Evolutionary conservation across 176 grass and related monocot genomes (phyloP).

Genomic region (Cenchrus americanus): DNA sequence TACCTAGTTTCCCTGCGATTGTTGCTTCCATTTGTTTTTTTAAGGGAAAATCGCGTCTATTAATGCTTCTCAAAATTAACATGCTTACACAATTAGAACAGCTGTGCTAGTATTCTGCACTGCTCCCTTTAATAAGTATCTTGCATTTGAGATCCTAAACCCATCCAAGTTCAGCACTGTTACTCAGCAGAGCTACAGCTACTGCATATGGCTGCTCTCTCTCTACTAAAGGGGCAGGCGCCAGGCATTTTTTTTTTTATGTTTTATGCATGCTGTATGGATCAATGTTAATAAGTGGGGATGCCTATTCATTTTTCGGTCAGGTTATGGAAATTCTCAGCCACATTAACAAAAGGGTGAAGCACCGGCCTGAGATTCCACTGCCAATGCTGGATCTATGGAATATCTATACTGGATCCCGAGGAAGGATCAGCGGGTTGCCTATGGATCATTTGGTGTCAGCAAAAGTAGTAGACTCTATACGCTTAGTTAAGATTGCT

Average conservation of each 20-base stretch:
- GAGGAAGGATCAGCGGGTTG: no score
- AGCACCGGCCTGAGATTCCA: constrained; percentile 70
- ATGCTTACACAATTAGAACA: not conserved
- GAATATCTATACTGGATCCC: constrained; percentile 81
- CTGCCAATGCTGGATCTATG: constrained; percentile 82
- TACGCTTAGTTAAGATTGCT: constrained; percentile 76
- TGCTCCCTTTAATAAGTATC: not conserved
- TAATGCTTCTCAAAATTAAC: not conserved
- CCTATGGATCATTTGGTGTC: constrained; percentile 64
- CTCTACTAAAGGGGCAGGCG: not conserved
- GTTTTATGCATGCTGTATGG: not conserved
- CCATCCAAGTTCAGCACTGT: not conserved
- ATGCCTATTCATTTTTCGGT: not conserved
- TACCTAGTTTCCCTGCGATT: not conserved
- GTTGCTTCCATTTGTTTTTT: not conserved
- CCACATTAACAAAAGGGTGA: constrained; percentile 94
- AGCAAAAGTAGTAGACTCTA: constrained; percentile 73
- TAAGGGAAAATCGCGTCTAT: not conserved
- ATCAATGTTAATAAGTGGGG: not conserved
- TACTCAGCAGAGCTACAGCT: not conserved
- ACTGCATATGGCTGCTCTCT: not conserved
- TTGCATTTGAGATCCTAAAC: not conserved
- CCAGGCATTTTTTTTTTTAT: not conserved
- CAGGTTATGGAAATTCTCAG: constrained; percentile 95
- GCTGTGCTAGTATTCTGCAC: not conserved